Evolutionary conservation across 305 asterid species (phyloP), one percentile per base, ranked within the genome.

Genomic region (Fraxinus xanthoxyloides): DNA sequence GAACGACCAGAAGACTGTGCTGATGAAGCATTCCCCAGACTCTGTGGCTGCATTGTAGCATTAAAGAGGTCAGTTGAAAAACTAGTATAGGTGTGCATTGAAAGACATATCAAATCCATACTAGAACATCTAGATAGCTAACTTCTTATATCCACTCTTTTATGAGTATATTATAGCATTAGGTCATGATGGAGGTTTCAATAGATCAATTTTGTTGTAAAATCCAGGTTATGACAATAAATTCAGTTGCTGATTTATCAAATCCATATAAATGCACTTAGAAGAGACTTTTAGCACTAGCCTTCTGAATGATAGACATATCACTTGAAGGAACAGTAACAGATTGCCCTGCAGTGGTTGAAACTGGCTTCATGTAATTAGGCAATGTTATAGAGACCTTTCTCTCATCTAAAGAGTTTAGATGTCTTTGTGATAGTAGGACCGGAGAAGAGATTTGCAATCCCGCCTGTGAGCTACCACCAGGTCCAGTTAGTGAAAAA

Each of bases 361-460:
- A 88, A 65, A 86, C 73, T 36, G 97, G 92, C 89, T 95, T 97
- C 85, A 86, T 74, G 84, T 88, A 90, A 85, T 86, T 91, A 69
- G 95, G 82, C 17, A 85, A 84, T 38, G 86, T 31, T 19, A 79
- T 80, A 83, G 96, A 59, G 19, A 89, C 76, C 88, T 89, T 95
- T 89, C 95, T 91, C 84, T 95, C 99, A 78, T 95, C 98, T 63
- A 88, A 82, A 51, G 92, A 79, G 85, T 83, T 92, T 35, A 86
- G 86, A 40, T 82, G 88, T 84, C 98, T 93, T 80, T 85, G 95
- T 13, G 92, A 88, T 75, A 84, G 91, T 85, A 85, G 97, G 51
- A 86, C 70, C 6, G 92, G 88, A 82, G 98, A 86, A 77, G 97
- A 83, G 40, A 84, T 86, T 82, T 87, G 94, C 80, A 76, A 81